These are phyloP conservation scores for Vitis vinifera DNA, from an alignment of 164 flowering plant species.

Conservation along the genomic window DNA sequence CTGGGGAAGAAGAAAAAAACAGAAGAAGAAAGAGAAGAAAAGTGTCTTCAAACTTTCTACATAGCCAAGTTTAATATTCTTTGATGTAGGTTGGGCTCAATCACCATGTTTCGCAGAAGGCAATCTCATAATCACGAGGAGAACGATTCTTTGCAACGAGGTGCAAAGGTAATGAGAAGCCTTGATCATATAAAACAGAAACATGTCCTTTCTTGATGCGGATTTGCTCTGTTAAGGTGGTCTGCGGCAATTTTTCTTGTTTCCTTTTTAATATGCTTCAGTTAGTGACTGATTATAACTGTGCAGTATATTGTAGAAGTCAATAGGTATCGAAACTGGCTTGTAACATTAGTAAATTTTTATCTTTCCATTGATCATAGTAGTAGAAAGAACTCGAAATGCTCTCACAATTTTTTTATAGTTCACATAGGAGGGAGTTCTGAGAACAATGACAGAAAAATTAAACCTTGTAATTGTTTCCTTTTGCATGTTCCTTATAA, in stretches of 20 bases:
- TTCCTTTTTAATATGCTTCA: neutral
- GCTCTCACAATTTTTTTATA: no score
- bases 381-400: no score
- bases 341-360: neutral
- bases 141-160: conserved; percentile 23
- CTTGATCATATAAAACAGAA: neutral
- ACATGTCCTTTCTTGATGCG: neutral
- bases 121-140: conserved; percentile 27
- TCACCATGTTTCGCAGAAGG: conserved; percentile 37
- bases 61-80: neutral
- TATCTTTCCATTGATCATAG: no score
- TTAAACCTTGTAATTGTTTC: no score
- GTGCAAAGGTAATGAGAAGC: conserved; percentile 39
- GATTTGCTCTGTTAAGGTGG: neutral
- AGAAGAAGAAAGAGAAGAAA: no score
- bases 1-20: neutral
- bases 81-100: conserved; percentile 2
- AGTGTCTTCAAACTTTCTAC: no score
- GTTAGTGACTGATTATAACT: neutral
- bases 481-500: no score
- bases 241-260: neutral
- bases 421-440: no score
- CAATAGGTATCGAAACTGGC: no score
- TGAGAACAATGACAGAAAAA: no score
- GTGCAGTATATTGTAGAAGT: no score